phyloP scores from a whole-genome alignment of 495 filamentous ascomycete genomes.

The Aspergillus nidulans region DNA sequence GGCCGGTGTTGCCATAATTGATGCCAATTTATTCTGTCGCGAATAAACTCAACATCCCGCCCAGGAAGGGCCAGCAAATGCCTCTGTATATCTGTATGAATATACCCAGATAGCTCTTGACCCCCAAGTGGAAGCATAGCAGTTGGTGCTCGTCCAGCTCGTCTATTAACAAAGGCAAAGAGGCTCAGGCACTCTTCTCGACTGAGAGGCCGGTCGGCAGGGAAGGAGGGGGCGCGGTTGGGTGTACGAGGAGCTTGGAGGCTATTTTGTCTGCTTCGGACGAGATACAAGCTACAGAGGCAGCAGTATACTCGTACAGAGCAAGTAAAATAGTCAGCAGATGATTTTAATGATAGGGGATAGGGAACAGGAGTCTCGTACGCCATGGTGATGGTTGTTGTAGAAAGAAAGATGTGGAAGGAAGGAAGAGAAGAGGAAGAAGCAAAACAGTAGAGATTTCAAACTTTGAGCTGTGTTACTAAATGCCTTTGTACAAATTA shows the following conservation, averaged over 20 bases:
- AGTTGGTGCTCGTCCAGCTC: background rate
- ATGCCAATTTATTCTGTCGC: background rate
- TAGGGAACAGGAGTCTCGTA: background rate
- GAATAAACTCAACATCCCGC: background rate
- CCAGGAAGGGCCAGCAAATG: background rate
- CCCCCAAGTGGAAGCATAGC: background rate
- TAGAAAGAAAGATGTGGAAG: background rate
- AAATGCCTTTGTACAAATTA: too few relatives aligned
- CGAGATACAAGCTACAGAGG: too few relatives aligned
- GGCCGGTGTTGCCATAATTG: background rate
- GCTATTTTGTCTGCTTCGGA: too few relatives aligned
- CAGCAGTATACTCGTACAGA: too few relatives aligned
- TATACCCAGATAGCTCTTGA: background rate
- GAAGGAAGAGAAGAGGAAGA: too few relatives aligned
- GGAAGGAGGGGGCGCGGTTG: too few relatives aligned
- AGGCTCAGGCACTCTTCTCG: background rate
- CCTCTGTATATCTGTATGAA: background rate
- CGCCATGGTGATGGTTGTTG: background rate
- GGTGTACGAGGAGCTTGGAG: too few relatives aligned
- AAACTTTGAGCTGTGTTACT: too few relatives aligned
- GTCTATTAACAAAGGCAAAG: too few relatives aligned
- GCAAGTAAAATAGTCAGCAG: background rate
- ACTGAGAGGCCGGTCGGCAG: background rate
- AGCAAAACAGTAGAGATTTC: too few relatives aligned
- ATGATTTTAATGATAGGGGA: background rate